Conservation (phyloP, 805 yeast species). For the Yarrowia sp. region DNA sequence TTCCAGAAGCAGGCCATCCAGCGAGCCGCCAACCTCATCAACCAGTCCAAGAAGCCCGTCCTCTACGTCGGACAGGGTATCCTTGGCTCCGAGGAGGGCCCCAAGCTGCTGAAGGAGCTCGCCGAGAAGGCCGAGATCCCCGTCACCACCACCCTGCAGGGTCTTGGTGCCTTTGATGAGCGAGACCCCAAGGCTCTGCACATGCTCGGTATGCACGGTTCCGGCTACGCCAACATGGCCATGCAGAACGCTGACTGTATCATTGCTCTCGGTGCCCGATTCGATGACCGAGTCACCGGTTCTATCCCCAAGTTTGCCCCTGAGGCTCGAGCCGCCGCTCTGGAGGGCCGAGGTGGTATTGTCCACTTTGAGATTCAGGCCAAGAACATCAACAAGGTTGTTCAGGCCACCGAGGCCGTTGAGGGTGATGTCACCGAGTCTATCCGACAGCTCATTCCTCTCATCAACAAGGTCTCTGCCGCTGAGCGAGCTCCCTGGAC, state of each 20-base stretch:
- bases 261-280: slow-evolving; percentile 93
- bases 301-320: slow-evolving; percentile 87
- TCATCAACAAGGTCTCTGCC: slow-evolving; percentile 51
- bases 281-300: slow-evolving; percentile 97
- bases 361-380: slow-evolving; percentile 94
- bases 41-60: slow-evolving; percentile 81
- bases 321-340: slow-evolving; percentile 83
- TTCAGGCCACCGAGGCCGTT: slow-evolving; percentile 86
- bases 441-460: slow-evolving; percentile 68
- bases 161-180: slow-evolving; percentile 92
- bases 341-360: slow-evolving; percentile 89
- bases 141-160: slow-evolving; percentile 93
- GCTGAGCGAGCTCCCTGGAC: slow-evolving; percentile 72
- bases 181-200: slow-evolving; percentile 84
- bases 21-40: slow-evolving; percentile 74
- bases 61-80: slow-evolving; percentile 92
- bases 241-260: slow-evolving; percentile 92
- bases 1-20: slow-evolving; percentile 70
- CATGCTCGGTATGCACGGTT: slow-evolving; percentile 98
- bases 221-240: slow-evolving; percentile 90
- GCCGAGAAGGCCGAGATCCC: slow-evolving; percentile 91
- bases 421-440: slow-evolving; percentile 93
- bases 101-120: slow-evolving; percentile 70
- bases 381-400: slow-evolving; percentile 96
- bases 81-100: slow-evolving; percentile 74